Evolutionary conservation across 495 filamentous ascomycete species (phyloP), one percentile per base, ranked within the genome.

Genomic region (Bacidia rubella): DNA sequence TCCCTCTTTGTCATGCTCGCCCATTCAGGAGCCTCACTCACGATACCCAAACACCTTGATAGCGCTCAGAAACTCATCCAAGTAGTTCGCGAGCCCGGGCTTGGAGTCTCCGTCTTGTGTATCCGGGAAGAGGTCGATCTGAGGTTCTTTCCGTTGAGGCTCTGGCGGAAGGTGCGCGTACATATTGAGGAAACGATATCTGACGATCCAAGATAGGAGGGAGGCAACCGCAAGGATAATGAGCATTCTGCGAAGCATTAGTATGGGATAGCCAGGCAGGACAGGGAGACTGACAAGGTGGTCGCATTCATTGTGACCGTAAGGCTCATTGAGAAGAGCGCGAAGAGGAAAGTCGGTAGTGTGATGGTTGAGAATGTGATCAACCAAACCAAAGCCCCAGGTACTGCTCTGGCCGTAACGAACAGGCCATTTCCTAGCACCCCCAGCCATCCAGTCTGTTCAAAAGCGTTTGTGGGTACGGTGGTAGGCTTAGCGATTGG

Each of bases 281-380:
- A 11, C 2, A 17, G 10, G n/a, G 20, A 43, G 29, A 62, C 79
- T 63, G 78, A 92, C 84, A 96, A 65, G 24, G 92, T 97, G 7
- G 92, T 98, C 57, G 89, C 87, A 63, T 95, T 97, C 89, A 98
- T 93, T 10, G 92, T 98, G 62, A 98, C 85, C 0, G 92, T 98
- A 67, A 92, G 65, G 67, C 84, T 92, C 57, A 86, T 95, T n/a
- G 90, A 96, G 63, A 96, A 89, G 47, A 97, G 74, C 10, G 82
- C 90, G 67, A 95, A 97, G 5, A 96, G 76, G 66, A 90, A 80
- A 65, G 87, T 85, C 35, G 92, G 90, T 54, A 95, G 65, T 3
- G 88, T 90, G 52, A 97, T 86, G 27, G 88, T 94, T 7, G 80
- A 74, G 58, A 95, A 87, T 49, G 86, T 87, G 54, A 96, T 79